These are phyloP conservation scores for Penicillium sp. DNA, from an alignment of 2,329 filamentous ascomycete species.

Conservation along the genomic window DNA sequence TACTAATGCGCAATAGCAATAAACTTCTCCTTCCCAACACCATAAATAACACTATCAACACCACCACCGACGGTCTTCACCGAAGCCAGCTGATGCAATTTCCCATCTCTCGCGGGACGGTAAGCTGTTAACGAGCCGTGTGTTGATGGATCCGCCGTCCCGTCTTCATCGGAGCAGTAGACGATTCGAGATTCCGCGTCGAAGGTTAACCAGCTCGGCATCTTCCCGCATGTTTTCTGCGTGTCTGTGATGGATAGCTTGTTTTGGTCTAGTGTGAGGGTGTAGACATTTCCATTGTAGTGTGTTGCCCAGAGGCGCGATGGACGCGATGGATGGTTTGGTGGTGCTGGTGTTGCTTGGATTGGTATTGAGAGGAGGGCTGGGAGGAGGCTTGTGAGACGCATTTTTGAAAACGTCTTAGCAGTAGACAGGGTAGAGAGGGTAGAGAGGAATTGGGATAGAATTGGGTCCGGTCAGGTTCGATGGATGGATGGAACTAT, in stretches of 20 bases:
- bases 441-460: no score
- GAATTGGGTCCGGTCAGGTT: background rate
- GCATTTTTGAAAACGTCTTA: constrained; percentile 14
- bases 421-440: background rate
- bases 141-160: constrained; percentile 22
- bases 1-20: constrained; percentile 46
- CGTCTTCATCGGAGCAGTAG: constrained; percentile 43
- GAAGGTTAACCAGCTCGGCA: constrained; percentile 44
- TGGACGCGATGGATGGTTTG: background rate
- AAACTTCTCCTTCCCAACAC: constrained; percentile 27
- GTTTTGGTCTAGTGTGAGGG: constrained; percentile 16
- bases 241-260: constrained; percentile 28
- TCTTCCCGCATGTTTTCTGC: constrained; percentile 36
- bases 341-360: background rate
- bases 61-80: constrained; percentile 33
- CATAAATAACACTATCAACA: constrained; percentile 40
- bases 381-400: constrained; percentile 8
- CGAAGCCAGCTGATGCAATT: constrained; percentile 26
- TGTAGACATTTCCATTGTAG: constrained; percentile 29
- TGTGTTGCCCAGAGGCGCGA: constrained; percentile 27
- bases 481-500: background rate
- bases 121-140: constrained; percentile 38
- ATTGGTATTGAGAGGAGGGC: constrained; percentile 7
- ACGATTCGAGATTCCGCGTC: constrained; percentile 31
- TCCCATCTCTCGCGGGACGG: constrained; percentile 21